Conservation (phyloP, 2,329 filamentous ascomycete species). For the Macrophomina phaseolina region DNA sequence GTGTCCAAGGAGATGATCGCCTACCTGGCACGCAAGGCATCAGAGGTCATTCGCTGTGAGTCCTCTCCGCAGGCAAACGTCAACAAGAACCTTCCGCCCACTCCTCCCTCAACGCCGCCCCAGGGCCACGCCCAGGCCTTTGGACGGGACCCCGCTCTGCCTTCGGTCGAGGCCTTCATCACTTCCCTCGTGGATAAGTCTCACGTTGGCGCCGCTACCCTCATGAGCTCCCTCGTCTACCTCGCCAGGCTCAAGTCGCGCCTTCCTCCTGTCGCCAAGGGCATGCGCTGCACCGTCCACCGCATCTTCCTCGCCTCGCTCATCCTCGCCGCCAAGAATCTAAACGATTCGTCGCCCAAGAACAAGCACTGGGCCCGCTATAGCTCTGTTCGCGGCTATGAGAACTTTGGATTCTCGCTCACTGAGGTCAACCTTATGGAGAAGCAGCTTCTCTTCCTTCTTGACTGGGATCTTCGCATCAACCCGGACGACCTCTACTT, state of each 20-base stretch:
- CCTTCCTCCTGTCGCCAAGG: constrained; percentile 92
- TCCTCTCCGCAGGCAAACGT: constrained; percentile 38
- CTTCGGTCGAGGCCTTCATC: constrained; percentile 89
- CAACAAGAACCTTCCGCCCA: constrained; percentile 60
- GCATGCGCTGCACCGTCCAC: constrained; percentile 94
- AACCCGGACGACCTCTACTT: constrained; percentile 82
- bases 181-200: constrained; percentile 87
- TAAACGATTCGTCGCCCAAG: constrained; percentile 98
- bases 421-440: constrained; percentile 99
- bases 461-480: constrained; percentile 94
- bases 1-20: constrained; percentile 78
- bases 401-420: constrained; percentile 86
- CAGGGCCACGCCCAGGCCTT: constrained; percentile 55
- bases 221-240: constrained; percentile 97
- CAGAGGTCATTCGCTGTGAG: constrained; percentile 82
- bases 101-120: constrained; percentile 65
- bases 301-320: constrained; percentile 93
- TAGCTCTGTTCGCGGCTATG: constrained; percentile 74
- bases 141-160: constrained; percentile 62
- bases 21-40: constrained; percentile 76
- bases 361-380: constrained; percentile 99
- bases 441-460: constrained; percentile 92
- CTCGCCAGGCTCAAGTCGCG: constrained; percentile 81
- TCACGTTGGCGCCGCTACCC: constrained; percentile 94
- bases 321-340: constrained; percentile 90